Conservation (phyloP, 2,329 filamentous ascomycete genomes). For the Pyricularia pennisetigena region DNA sequence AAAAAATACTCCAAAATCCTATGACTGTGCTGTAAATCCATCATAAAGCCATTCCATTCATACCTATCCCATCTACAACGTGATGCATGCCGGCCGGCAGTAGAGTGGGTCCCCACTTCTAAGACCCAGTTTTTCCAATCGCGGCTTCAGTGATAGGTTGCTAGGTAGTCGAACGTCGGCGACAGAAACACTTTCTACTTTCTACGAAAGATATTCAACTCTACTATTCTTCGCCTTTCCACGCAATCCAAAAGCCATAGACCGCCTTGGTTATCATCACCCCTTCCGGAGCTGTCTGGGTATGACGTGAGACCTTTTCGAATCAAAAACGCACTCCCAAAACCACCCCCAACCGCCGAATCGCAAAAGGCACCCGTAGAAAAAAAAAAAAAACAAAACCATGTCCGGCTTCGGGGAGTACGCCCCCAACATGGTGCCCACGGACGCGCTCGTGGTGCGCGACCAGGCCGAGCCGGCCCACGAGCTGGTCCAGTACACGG, state of each 20-base stretch:
- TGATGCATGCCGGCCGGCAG: background rate
- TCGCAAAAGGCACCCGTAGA: background rate
- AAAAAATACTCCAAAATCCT: background rate
- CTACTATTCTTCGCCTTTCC: background rate
- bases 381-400: background rate
- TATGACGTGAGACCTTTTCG: background rate
- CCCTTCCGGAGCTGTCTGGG: background rate
- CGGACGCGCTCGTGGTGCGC: slow-evolving; percentile 52
- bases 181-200: background rate
- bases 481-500: slow-evolving; percentile 56
- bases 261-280: too few relatives aligned
- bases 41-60: background rate
- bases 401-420: slow-evolving; percentile 57
- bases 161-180: background rate
- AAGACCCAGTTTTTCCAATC: background rate
- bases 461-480: slow-evolving; percentile 46
- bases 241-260: background rate
- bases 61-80: background rate
- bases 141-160: background rate
- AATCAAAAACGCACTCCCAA: background rate
- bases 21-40: background rate
- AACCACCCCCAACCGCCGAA: background rate
- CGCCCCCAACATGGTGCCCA: slow-evolving; percentile 55
- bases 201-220: background rate
- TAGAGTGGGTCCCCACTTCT: background rate